Conservation (phyloP, 73 alveolate species). For the Tetrahymena elliotti region DNA sequence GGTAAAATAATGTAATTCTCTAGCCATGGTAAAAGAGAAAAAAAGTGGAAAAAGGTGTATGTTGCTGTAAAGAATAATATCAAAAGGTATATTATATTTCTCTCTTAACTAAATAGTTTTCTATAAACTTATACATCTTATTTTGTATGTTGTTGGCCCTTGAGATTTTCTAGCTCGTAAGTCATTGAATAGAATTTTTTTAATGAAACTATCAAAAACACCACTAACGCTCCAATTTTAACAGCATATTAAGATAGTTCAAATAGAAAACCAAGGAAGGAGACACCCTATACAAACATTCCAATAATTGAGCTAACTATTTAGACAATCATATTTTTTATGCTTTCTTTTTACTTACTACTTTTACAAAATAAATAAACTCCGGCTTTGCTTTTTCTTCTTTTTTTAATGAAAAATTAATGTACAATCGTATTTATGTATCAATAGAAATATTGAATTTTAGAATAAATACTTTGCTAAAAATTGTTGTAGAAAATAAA, state of each 20-base stretch:
- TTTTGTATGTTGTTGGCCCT: neutral
- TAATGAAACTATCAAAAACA: neutral
- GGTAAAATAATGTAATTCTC: neutral
- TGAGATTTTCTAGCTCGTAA: neutral
- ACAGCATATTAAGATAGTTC: neutral
- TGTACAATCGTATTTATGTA: too few relatives aligned
- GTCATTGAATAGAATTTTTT: neutral
- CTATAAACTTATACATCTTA: neutral
- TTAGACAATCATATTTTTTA: neutral
- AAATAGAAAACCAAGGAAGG: neutral
- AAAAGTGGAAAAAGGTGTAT: neutral
- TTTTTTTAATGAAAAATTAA: too few relatives aligned
- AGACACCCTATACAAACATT: neutral
- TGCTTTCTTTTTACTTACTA: neutral
- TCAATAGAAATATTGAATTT: too few relatives aligned
- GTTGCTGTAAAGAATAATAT: neutral
- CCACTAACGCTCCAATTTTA: neutral
- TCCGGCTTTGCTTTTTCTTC: too few relatives aligned
- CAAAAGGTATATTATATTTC: neutral
- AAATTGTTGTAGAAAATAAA: too few relatives aligned
- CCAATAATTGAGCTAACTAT: neutral
- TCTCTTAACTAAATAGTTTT: neutral
- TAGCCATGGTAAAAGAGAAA: neutral
- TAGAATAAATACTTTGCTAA: too few relatives aligned
- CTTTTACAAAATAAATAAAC: neutral